Percentiles rank a stretch among this genome's conserved stretches.
These are phyloP conservation scores for Exserohilum rostratum DNA, from an alignment of 2,329 filamentous ascomycete species.

Conservation along the genomic window DNA sequence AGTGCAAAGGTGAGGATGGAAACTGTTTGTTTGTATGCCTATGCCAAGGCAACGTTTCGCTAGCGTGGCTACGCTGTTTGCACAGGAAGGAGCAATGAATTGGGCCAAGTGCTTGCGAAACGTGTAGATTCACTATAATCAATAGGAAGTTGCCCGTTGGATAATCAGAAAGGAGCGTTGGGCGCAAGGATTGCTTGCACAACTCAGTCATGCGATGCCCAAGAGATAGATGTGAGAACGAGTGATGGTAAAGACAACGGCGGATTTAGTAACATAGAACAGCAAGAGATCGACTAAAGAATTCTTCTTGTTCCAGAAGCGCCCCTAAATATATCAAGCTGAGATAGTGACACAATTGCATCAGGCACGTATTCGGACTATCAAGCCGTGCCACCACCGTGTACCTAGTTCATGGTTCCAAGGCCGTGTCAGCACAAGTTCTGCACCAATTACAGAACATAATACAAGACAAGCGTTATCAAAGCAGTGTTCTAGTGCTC, in stretches of 20 bases:
- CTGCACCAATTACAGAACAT: background rate
- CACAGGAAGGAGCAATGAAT: conserved; percentile 26
- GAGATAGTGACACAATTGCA: conserved; percentile 29
- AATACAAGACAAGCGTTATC: background rate
- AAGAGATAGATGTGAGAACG: background rate
- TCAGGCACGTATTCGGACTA: conserved; percentile 9
- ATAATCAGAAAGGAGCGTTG: background rate
- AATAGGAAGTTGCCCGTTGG: background rate
- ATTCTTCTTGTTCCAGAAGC: background rate
- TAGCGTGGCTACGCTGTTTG: conserved; percentile 27
- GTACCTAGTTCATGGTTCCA: conserved; percentile 10
- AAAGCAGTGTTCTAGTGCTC: background rate
- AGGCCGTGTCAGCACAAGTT: conserved; percentile 5
- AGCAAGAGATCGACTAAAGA: background rate
- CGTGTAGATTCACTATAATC: conserved; percentile 6
- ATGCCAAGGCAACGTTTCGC: conserved; percentile 30
- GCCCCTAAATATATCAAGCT: conserved; percentile 8
- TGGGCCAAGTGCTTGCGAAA: conserved; percentile 21
- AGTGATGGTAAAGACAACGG: background rate
- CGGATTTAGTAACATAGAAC: background rate
- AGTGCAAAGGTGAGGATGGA: conserved; percentile 13
- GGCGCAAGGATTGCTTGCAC: background rate
- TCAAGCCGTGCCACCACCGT: conserved; percentile 13
- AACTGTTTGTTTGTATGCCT: conserved; percentile 27
- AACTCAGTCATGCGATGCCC: background rate